phyloP scores from a whole-genome alignment of 2,329 filamentous ascomycete genomes.

The Lachnellula willkommii region DNA sequence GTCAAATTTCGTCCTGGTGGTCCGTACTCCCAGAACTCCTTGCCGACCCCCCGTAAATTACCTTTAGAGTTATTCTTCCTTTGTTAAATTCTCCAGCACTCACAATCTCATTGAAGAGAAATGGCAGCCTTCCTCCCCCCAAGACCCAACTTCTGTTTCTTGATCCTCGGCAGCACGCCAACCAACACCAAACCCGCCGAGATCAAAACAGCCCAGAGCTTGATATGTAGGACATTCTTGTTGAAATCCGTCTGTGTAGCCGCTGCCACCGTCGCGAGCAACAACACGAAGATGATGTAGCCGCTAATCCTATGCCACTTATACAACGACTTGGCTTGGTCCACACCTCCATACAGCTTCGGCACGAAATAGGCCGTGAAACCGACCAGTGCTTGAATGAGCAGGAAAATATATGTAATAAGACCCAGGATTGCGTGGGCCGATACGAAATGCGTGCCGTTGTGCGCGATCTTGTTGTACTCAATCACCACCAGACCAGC shows the following conservation, averaged over 20 bases:
- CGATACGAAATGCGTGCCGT: conserved; percentile 70
- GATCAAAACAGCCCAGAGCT: conserved; percentile 70
- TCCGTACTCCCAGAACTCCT: not conserved
- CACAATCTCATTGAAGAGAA: not conserved
- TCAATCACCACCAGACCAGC: conserved; percentile 68
- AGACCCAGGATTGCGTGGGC: conserved; percentile 80
- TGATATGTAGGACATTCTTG: conserved; percentile 60
- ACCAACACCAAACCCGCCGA: conserved; percentile 59
- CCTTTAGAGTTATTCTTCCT: not conserved
- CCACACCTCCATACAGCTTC: conserved; percentile 67
- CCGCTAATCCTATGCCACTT: conserved; percentile 82
- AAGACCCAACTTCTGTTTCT: conserved; percentile 73
- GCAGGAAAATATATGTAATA: conserved; percentile 62
- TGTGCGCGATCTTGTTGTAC: conserved; percentile 72
- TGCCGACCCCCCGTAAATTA: not conserved
- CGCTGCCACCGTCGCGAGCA: conserved; percentile 68
- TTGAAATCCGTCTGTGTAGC: conserved; percentile 76
- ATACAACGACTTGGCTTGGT: conserved; percentile 76
- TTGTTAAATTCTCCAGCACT: not conserved
- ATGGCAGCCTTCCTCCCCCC: conserved; percentile 7
- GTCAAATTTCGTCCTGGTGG: no score
- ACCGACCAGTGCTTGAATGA: conserved; percentile 71
- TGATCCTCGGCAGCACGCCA: conserved; percentile 73
- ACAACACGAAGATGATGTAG: conserved; percentile 65
- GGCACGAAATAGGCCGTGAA: conserved; percentile 78